Evolutionary conservation across 306 rosid species (phyloP), one percentile per base, ranked within the genome.

Genomic region (Pyrus pyrifolia): DNA sequence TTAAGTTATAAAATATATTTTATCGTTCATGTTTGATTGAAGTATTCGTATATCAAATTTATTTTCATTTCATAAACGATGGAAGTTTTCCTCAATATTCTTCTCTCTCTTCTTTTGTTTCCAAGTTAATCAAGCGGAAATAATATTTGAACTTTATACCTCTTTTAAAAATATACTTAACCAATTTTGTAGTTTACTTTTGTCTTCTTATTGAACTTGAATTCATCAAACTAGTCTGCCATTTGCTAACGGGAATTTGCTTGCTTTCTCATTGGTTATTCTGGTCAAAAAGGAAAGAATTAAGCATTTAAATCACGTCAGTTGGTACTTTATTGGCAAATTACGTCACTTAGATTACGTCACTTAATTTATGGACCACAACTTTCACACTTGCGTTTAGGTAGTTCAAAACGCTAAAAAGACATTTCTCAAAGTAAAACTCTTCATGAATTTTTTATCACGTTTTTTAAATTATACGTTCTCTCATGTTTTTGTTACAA

Each of bases 391-490:
- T 19, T 49, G 0, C 15, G 55, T 35, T 35, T 35, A 35, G 40
- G 40, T 35, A 35, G 40, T 6, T 35, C 8, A 35, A 35, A 35
- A 6, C 40, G 2, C 8, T 35, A 35, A 35, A 35, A 1, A 35
- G 2, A 6, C 2, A 6, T 0, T 35, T 35, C 6, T 6, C 0
- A 35, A 35, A 6, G 40, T 35, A 8, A 35, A 6, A 35, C 8
- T 35, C 40, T 35, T 6, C 7, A 35, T 35, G 2, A 35, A 6
- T 35, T 35, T 35, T 35, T 8, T 35, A 6, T 35, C 8, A 35
- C 0, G 1, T 0, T 33, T 33, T 1, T 0, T 4, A 1, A 0
- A 33, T 0, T 33, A 5, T 35, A 2, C 6, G 0, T 35, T 35
- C 2, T 35, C 2, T 35, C 0, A 35, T 35, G 2, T 35, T 35